Evolutionary conservation across 2,329 filamentous ascomycete genomes (phyloP).

Genomic region (Apiospora sp.): DNA sequence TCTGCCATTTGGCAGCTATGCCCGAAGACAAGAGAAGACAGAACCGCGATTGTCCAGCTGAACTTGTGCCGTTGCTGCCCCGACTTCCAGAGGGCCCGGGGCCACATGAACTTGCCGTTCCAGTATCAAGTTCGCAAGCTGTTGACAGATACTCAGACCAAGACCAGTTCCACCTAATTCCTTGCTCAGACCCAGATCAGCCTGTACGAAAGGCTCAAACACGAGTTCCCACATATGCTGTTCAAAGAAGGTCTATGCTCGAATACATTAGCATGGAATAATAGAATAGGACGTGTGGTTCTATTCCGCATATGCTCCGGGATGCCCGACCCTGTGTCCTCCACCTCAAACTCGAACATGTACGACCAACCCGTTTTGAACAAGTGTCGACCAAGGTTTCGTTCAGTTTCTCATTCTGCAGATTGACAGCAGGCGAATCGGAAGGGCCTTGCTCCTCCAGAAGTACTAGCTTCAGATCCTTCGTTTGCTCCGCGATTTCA

Average conservation of each 20-base stretch:
- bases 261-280: no score
- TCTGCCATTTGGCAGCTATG: no score
- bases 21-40: no score
- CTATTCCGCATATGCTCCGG: slow-evolving; percentile 74
- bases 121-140: slow-evolving; percentile 78
- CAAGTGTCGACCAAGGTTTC: slow-evolving; percentile 41
- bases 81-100: no score
- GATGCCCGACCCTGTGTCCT: slow-evolving; percentile 89
- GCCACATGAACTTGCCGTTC: no score
- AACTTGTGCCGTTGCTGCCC: no score
- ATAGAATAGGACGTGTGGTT: no score
- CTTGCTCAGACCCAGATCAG: slow-evolving; percentile 87
- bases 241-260: no score
- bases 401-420: slow-evolving; percentile 37
- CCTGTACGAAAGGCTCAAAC: slow-evolving; percentile 94
- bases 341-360: slow-evolving; percentile 81
- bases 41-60: no score
- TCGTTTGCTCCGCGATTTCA: slow-evolving; percentile 28
- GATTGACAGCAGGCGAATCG: slow-evolving; percentile 25
- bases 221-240: slow-evolving; percentile 58
- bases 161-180: slow-evolving; percentile 92
- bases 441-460: slow-evolving; percentile 28
- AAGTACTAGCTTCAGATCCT: slow-evolving; percentile 33
- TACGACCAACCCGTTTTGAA: slow-evolving; percentile 44
- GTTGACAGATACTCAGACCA: slow-evolving; percentile 87